Percentiles rank a stretch among this genome's conserved stretches.
phyloP scores from a whole-genome alignment of 1,284 basidiomycete genomes.

The Malassezia sympodialis region DNA sequence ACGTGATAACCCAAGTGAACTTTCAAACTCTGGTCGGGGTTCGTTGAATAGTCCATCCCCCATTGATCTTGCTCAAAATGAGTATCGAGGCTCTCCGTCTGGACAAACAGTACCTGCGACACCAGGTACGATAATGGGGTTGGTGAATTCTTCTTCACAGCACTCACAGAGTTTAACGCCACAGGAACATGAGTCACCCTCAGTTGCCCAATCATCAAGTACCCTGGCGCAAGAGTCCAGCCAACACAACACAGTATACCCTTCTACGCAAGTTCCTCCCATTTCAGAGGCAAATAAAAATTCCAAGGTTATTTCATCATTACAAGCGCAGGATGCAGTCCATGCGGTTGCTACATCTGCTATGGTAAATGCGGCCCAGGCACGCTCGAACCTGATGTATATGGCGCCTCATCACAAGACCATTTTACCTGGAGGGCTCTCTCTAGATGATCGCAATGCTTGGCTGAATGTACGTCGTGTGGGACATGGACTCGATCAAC shows the following conservation, averaged over 20 bases:
- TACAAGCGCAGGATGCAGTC: conserved; percentile 10
- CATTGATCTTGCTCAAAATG: conserved; percentile 24
- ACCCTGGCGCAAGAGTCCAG: background rate
- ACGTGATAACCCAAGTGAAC: background rate
- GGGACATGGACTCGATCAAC: conserved; percentile 49
- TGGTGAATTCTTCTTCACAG: conserved; percentile 9
- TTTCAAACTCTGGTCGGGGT: background rate
- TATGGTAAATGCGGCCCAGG: conserved; percentile 7
- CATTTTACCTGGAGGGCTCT: conserved; percentile 27
- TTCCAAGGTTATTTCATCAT: conserved; percentile 1
- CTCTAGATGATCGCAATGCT: conserved; percentile 27
- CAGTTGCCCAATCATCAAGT: background rate
- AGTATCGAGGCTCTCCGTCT: background rate
- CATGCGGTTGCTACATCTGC: conserved; percentile 7
- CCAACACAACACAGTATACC: background rate
- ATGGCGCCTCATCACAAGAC: conserved; percentile 15
- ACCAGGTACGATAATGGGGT: conserved; percentile 43
- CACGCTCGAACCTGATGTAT: background rate
- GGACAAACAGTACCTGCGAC: conserved; percentile 31
- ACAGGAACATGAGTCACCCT: conserved; percentile 4
- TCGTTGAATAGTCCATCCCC: conserved; percentile 25
- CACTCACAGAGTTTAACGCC: background rate
- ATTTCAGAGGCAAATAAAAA: background rate
- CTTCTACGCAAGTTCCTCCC: background rate
- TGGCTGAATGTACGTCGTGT: conserved; percentile 31